Evolutionary conservation across 345 rosid genomes (phyloP), one percentile per base, ranked within the genome.

Genomic region (Moricandia arvensis): DNA sequence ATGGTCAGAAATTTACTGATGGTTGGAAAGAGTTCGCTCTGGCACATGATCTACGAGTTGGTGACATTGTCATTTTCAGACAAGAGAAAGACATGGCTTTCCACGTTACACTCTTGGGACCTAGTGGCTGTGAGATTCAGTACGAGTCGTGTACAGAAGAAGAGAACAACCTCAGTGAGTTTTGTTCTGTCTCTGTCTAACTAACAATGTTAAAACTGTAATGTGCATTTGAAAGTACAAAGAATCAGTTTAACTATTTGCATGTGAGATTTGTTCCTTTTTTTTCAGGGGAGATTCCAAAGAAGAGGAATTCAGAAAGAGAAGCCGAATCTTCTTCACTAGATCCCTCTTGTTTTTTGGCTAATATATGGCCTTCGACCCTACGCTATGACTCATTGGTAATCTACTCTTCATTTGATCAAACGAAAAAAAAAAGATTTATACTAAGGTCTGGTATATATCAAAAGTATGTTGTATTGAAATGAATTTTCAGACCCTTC

Each of bases 11-110:
- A 68, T 74, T 75, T 26, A 68, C 69, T 15, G 10, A 61, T 1
- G 69, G 79, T 21, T 75, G 79, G 79, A 68, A 35, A 49, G 63
- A 68, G 33, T 75, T 75, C 1, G 68, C 69, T 47, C 30, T 60
- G 4, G 13, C 73, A 9, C 79, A 75, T 41, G 43, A 60, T 75
- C 79, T 75, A 7, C 61, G 31, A 15, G 3, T 68, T 0, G 79
- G 79, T 0, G 73, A 75, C 62, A 18, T 75, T 15, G n/a, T 49
- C 10, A 0, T 59, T 75, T 59, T 68, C 63, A 75, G 68, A 49
- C 74, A 59, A 9, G 68, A 68, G 27, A 49, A 8, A n/a, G 43
- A 49, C 41, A 24, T 75, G 79, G 7, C 26, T 49, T 75, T 68
- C 18, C 63, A 68, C 13, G 79, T 75, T 0, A 61, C 69, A 4